These are phyloP conservation scores for Gossypium herbaceum DNA, from an alignment of 345 rosid genomes.

Conservation along the genomic window DNA sequence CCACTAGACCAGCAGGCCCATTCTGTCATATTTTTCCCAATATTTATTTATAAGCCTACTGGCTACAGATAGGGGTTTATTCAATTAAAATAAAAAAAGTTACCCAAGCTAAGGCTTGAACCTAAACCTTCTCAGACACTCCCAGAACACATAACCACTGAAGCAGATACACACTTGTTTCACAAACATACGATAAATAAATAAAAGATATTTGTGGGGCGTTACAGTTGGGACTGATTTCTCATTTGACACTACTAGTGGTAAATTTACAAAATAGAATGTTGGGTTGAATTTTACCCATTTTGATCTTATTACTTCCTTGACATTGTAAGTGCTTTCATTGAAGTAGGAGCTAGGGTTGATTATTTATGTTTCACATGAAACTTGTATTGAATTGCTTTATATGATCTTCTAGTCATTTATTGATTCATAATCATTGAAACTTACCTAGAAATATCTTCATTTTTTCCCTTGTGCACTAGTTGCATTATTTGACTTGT, in stretches of 20 bases:
- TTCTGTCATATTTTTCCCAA: too few species aligned
- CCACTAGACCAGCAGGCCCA: too few species aligned
- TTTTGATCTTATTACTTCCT: conserved; percentile 67
- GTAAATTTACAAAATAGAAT: conserved; percentile 72
- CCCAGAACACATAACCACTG: too few species aligned
- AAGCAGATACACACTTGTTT: too few species aligned
- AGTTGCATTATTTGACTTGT: neutral
- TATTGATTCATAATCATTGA: neutral
- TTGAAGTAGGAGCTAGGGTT: neutral
- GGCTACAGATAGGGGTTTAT: too few species aligned
- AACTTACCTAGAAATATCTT: neutral
- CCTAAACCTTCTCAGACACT: too few species aligned
- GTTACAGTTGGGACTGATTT: conserved; percentile 57
- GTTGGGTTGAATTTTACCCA: conserved; percentile 61
- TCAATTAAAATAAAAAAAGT: too few species aligned
- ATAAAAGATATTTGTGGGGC: too few species aligned
- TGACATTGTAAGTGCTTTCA: conserved; percentile 60
- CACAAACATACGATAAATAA: too few species aligned
- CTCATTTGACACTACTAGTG: conserved; percentile 65
- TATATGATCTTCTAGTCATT: neutral
- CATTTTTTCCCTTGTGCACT: too few species aligned
- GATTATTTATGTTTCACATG: neutral
- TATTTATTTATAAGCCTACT: too few species aligned
- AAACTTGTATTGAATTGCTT: neutral
- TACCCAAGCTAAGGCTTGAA: too few species aligned